Base-by-base conservation (phyloP, 2,329 filamentous ascomycete species). In the Drechslerella stenobrocha region DNA sequence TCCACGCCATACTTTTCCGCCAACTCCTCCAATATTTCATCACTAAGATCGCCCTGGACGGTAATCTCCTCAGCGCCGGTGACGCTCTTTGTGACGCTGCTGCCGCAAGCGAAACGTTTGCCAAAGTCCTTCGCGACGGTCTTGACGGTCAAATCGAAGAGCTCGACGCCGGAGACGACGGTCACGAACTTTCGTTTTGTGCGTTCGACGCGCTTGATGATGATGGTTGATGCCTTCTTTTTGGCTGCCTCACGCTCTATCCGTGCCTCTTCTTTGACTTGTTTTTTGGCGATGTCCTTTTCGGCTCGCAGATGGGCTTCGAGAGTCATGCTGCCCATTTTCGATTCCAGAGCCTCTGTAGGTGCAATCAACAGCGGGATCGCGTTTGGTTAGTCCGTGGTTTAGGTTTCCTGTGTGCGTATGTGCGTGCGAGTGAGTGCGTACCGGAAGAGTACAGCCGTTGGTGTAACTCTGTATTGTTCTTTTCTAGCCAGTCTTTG, bases 111-210 rank as follows among this genome's bases (percentile, higher is more conserved):
- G 75, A 98, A 97, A 79, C 96, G 97, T 83, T 97, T 98, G 70
- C 93, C 93, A 72, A 97, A 86, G 75, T 97, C 93, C 81, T 97
- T 97, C 63, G 91, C 87, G 5, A 95, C 81, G 80, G 96, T 97
- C 78, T 98, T 98, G 74, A 96, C 82, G 59, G 97, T 92, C 40
- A 97, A 77, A 0, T 90, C 90, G 74, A 96, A 95, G 0, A 87
- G 85, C 77, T 98, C 93, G 18, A 98, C 81, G 0, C 93, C 93
- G 4, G 84, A 84, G n/a, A 98, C 86, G 13, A 91, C 87, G 0
- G 93, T 98, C 56, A 98, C 91, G 76, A 86, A 95, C 80, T 98
- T 98, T 75, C 93, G 85, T 82, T 98, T 98, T 79, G 96, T 97
- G 70, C 93, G 86, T 81, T 97, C 93, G 73, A 98, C 93, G 23